Base-by-base conservation (phyloP, 2,329 filamentous ascomycete genomes). In the Pleomassaria siparia region DNA sequence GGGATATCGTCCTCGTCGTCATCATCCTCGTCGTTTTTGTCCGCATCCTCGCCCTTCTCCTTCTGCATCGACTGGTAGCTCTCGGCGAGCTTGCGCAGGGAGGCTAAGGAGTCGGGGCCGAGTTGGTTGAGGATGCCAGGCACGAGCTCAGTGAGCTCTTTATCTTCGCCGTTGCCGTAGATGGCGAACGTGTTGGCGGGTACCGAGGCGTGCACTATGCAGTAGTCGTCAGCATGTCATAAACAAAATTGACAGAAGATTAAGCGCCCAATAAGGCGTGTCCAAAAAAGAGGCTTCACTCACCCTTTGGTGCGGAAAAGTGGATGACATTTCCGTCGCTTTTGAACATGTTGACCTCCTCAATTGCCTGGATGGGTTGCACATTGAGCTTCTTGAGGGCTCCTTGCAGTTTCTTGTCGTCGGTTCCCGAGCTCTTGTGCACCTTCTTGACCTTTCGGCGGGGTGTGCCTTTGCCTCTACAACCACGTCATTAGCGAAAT, bases 341-440 rank as follows among this genome's bases (percentile, higher is more conserved):
- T 88, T 99, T 99, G 87, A 99, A 99, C 94, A 99, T 99, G 87
- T 99, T 99, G 76, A 99, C 94, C 83, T 99, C 94, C 86, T 99
- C 94, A 69, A 99, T 99, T 62, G 89, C 90, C 82, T 95, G 91
- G 78, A 99, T 97, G 70, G 94, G 94, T 85, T 99, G 94, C 51
- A 95, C 92, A 79, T 97, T 97, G 76, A 99, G 86, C 88, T 99
- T 99, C 89, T 99, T 99, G 63, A 99, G 84, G 55, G 90, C 81
- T 55, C 87, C 85, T 81, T 99, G 94, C 59, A 99, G 89, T 86
- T 99, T 99, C 89, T 96, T 97, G 87, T 99, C 94, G 75, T 99
- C 94, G 76, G 89, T 90, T 73, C 88, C 90, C 62, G 88, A 88
- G 76, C 85, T 89, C 76, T 90, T 90, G 78, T 95, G 89, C 63